Conservation (phyloP, 495 filamentous ascomycete genomes). For the Penicillium fimorum region DNA sequence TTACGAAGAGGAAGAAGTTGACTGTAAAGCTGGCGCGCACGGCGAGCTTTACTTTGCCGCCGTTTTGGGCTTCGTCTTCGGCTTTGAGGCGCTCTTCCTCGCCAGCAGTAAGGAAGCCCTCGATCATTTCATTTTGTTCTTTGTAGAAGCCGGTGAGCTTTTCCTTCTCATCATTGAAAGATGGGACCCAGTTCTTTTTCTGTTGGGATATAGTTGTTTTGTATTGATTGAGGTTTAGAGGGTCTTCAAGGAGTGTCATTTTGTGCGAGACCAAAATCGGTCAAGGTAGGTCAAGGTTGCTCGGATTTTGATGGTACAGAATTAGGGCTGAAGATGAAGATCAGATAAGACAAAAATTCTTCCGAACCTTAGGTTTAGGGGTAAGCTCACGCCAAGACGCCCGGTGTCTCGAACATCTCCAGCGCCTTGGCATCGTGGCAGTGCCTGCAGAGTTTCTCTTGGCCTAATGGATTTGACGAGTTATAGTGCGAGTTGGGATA, state of each 20-base stretch:
- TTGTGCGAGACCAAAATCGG: background rate
- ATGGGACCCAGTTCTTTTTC: slow-evolving; percentile 12
- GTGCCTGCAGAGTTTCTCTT: slow-evolving; percentile 1
- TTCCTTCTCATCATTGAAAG: slow-evolving; percentile 2
- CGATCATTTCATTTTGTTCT: slow-evolving; percentile 54
- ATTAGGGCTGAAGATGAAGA: background rate
- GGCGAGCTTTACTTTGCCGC: slow-evolving; percentile 55
- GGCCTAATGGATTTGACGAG: background rate
- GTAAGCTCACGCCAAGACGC: background rate
- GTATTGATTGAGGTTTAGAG: slow-evolving; percentile 18
- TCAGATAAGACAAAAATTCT: slow-evolving; percentile 6
- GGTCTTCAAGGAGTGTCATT: slow-evolving; percentile 12
- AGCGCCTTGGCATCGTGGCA: slow-evolving; percentile 5
- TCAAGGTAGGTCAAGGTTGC: background rate
- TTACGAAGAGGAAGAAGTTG: slow-evolving; percentile 55
- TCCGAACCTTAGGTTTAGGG: slow-evolving; percentile 1
- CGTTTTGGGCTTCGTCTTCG: slow-evolving; percentile 47
- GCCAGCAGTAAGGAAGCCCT: slow-evolving; percentile 51
- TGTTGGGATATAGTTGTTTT: slow-evolving; percentile 9
- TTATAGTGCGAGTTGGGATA: background rate
- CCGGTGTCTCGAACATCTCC: slow-evolving; percentile 2
- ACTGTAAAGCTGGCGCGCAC: slow-evolving; percentile 53
- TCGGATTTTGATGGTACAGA: background rate
- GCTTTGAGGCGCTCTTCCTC: slow-evolving; percentile 51
- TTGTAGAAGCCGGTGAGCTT: slow-evolving; percentile 43